A percentile compares a stretch with the other conserved stretches of the same genome.
Evolutionary conservation across 805 yeast genomes (phyloP).

Genomic region (Debaryomyces prosopidis): DNA sequence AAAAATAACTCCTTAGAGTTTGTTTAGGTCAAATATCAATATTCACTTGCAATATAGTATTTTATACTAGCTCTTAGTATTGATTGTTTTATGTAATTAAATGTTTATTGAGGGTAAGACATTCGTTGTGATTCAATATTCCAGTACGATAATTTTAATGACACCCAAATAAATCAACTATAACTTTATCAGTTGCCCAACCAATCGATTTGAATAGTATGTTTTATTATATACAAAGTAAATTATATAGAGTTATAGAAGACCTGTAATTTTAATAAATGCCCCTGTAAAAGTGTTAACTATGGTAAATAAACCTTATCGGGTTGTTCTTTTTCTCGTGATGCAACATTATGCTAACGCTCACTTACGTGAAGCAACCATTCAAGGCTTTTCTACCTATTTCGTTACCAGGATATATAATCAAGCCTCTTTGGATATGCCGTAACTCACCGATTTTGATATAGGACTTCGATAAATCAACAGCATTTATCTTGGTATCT

Average conservation of each 20-base stretch:
- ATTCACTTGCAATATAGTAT: neutral
- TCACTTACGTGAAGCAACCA: slow-evolving; percentile 4
- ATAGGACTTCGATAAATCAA: slow-evolving; percentile 53
- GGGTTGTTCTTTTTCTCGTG: neutral
- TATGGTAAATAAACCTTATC: neutral
- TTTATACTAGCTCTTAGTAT: neutral
- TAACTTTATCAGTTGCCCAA: too few relatives aligned
- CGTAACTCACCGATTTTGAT: slow-evolving; percentile 47
- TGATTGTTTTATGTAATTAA: neutral
- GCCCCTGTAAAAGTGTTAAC: neutral
- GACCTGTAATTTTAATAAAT: neutral
- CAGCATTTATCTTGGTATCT: slow-evolving; percentile 50
- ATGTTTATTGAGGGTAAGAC: neutral
- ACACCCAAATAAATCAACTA: neutral
- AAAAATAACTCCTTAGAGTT: neutral
- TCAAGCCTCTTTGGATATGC: slow-evolving; percentile 66
- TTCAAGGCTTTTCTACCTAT: slow-evolving; percentile 9
- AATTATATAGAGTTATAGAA: neutral
- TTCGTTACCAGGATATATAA: slow-evolving; percentile 52
- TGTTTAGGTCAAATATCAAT: neutral
- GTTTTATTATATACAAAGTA: neutral
- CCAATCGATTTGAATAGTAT: neutral
- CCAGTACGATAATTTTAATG: neutral
- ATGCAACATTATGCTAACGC: neutral
- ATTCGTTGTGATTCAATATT: neutral